Evolutionary conservation across 208 protist genomes (phyloP), one percentile per base, ranked within the genome.

Genomic region (Strigomonas culicis): DNA sequence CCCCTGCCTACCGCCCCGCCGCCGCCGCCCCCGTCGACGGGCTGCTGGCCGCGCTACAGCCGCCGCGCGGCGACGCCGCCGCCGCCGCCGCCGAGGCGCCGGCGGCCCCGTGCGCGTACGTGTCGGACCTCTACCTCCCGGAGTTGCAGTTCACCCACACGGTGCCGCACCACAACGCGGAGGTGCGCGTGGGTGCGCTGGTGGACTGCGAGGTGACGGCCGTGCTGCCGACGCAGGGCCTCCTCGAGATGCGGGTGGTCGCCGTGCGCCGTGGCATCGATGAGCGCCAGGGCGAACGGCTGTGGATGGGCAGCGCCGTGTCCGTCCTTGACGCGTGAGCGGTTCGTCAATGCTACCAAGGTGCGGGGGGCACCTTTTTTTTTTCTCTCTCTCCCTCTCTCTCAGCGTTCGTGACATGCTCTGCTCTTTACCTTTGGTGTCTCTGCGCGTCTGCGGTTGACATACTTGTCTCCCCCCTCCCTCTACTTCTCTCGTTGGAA

Each of bases 41-140:
- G 0, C 1, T 21, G 28, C 13, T 60, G 13, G 17, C 50, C 51
- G 21, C 15, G 28, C 15, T 58, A 21, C 60, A 27, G 19, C 36
- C 72, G 47, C 56, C 22, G 13, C 24, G 68, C 8, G 32, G 39
- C 43, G 7, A 55, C 7, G 49, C 43, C 27, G 32, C 24, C 15
- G 25, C 11, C 22, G 25, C 58, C 15, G 70, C 59, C 24, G 63
- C 58, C 55, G 53, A 28, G 11, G 63, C 74, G 32, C 17, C 21
- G 1, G 30, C 30, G 1, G 25, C 72, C n/a, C 52, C 74, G 50
- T 67, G 70, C 44, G 28, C 41, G 6, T 93, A 85, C 70, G 80
- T 93, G 7, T 93, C 86, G 0, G 84, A 93, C 31, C 62, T 95
- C 21, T 95, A 93, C 74, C 77, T 95, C 27, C 82, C 90, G 0